Percentiles rank a stretch among this genome's conserved stretches.
phyloP scores from a whole-genome alignment of 768 basidiomycete species.

The Cystobasidium ongulense region DNA sequence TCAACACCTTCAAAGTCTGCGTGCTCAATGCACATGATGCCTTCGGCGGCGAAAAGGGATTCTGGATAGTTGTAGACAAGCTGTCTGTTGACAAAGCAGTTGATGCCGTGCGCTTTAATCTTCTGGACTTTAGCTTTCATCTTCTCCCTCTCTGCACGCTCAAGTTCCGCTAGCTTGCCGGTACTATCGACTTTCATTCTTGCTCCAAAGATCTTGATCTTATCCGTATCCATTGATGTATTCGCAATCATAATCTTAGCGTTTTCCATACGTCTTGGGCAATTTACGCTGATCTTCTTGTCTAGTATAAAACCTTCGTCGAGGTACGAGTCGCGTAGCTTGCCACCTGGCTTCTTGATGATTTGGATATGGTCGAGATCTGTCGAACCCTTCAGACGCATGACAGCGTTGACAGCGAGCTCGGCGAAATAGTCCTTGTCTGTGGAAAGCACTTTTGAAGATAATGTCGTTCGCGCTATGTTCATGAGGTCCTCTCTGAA shows the following conservation, averaged over 20 bases:
- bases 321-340: slow-evolving; percentile 93
- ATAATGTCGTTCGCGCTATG: slow-evolving; percentile 89
- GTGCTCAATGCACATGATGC: slow-evolving; percentile 93
- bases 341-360: slow-evolving; percentile 99
- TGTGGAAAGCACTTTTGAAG: slow-evolving; percentile 89
- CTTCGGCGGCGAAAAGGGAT: slow-evolving; percentile 82
- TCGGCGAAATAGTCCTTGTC: slow-evolving; percentile 98
- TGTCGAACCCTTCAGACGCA: slow-evolving; percentile 78
- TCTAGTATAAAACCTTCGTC: slow-evolving; percentile 98
- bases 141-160: slow-evolving; percentile 97
- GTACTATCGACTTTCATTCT: slow-evolving; percentile 91
- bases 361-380: slow-evolving; percentile 97
- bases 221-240: slow-evolving; percentile 99
- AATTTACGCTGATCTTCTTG: slow-evolving; percentile 87
- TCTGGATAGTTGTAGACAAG: slow-evolving; percentile 99
- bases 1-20: slow-evolving; percentile 99
- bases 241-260: slow-evolving; percentile 95
- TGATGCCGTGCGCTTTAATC: slow-evolving; percentile 90
- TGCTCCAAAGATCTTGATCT: slow-evolving; percentile 98
- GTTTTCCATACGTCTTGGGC: slow-evolving; percentile 87
- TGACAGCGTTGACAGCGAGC: slow-evolving; percentile 90
- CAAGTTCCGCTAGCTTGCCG: slow-evolving; percentile 93
- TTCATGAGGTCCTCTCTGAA: slow-evolving; percentile 91
- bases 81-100: slow-evolving; percentile 94
- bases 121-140: slow-evolving; percentile 95